Conservation (phyloP, 306 rosid genomes). For the Clitoria ternatea region DNA sequence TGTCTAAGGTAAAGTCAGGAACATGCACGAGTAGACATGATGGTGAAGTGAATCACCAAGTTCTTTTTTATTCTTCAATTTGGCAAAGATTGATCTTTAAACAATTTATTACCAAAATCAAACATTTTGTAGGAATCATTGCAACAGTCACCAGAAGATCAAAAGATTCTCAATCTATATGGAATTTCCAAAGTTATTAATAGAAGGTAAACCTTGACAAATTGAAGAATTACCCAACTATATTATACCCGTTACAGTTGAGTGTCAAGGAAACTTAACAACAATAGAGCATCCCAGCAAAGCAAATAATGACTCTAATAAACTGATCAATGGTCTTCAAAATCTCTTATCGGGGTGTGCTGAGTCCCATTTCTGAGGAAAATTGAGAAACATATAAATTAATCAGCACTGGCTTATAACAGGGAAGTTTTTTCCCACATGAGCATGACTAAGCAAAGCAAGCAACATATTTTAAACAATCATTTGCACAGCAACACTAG, state of each 20-base stretch:
- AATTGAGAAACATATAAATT: not conserved
- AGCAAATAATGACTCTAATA: slow-evolving; percentile 24
- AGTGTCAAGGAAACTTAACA: slow-evolving; percentile 24
- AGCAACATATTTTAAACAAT: not conserved
- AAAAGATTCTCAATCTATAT: slow-evolving; percentile 34
- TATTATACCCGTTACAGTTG: slow-evolving; percentile 17
- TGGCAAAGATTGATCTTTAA: not conserved
- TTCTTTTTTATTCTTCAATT: not conserved
- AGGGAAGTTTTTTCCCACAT: not conserved
- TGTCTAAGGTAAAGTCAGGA: not conserved
- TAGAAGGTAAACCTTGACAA: too few relatives aligned
- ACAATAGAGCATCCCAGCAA: slow-evolving; percentile 22
- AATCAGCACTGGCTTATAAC: not conserved
- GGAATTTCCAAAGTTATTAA: too few relatives aligned
- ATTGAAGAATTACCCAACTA: too few relatives aligned
- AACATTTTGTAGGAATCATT: slow-evolving; percentile 12
- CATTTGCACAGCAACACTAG: not conserved
- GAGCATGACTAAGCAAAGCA: not conserved
- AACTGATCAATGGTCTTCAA: slow-evolving; percentile 30
- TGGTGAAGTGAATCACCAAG: not conserved
- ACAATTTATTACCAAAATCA: slow-evolving; percentile 14
- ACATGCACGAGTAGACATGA: not conserved
- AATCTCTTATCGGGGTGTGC: slow-evolving; percentile 64
- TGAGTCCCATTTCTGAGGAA: slow-evolving; percentile 68
- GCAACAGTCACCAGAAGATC: slow-evolving; percentile 31